A percentile compares a stretch with the other conserved stretches of the same genome.
phyloP scores from a whole-genome alignment of 345 rosid species.

The Citrus maxima region DNA sequence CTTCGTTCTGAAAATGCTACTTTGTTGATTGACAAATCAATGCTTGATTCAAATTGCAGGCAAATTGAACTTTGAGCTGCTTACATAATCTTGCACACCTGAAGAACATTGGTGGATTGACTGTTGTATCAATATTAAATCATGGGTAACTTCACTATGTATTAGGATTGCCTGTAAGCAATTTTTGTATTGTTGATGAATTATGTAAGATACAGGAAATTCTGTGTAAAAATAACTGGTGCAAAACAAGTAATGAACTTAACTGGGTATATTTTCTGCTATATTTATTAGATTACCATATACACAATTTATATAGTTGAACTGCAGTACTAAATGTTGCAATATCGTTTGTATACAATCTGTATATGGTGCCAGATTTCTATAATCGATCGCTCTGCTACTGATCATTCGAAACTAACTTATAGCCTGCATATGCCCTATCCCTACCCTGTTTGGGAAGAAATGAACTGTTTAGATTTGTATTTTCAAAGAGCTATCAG shows the following conservation, averaged over 20 bases:
- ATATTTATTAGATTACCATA: background rate
- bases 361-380: too few species aligned
- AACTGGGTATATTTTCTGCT: background rate
- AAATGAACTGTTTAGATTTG: too few species aligned
- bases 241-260: background rate
- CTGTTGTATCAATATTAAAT: background rate
- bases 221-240: background rate
- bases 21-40: background rate
- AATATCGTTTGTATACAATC: too few species aligned
- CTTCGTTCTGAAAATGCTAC: background rate
- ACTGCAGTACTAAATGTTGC: background rate
- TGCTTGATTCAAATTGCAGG: constrained; percentile 8
- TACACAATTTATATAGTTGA: background rate
- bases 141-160: background rate
- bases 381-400: too few species aligned
- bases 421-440: too few species aligned
- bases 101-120: background rate
- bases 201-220: too few species aligned
- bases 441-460: too few species aligned
- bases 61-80: background rate
- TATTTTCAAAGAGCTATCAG: too few species aligned
- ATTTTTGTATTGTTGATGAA: background rate
- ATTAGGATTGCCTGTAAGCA: background rate
- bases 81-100: background rate
- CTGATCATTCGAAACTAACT: too few species aligned